Evolutionary conservation across 2,329 filamentous ascomycete species (phyloP).

Genomic region (Zymoseptoria pseudotritici): DNA sequence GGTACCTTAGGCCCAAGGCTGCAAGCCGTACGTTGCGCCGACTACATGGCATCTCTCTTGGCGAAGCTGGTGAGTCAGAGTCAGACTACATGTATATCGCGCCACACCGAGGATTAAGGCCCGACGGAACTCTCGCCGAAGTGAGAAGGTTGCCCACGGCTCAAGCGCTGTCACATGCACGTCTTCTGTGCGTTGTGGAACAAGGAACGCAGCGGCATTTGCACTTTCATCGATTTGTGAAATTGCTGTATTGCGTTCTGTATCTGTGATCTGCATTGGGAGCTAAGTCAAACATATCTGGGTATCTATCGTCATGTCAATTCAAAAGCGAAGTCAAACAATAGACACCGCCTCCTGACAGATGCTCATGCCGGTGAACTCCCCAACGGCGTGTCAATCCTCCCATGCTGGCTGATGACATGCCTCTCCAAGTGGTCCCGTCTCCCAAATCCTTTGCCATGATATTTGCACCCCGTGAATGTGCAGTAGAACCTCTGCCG

Average conservation of each 20-base stretch:
- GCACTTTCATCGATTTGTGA: no score
- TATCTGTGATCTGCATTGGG: neutral
- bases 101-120: no score
- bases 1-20: no score
- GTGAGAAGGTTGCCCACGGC: no score
- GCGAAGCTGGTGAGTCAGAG: no score
- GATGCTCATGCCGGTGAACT: neutral
- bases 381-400: conserved; percentile 6
- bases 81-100: no score
- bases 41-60: no score
- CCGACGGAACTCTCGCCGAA: no score
- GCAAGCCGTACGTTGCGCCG: no score
- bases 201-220: no score
- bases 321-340: neutral
- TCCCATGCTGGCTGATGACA: conserved; percentile 12
- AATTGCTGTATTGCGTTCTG: neutral
- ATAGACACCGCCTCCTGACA: neutral
- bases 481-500: conserved; percentile 12
- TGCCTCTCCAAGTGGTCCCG: conserved; percentile 19
- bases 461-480: conserved; percentile 15
- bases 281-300: neutral
- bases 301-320: neutral
- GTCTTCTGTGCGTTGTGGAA: no score
- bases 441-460: conserved; percentile 14
- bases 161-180: no score